Percentiles rank a stretch among this genome's conserved stretches.
phyloP scores from a whole-genome alignment of 352 stramenopile genomes.

The Phytophthora palmivora region DNA sequence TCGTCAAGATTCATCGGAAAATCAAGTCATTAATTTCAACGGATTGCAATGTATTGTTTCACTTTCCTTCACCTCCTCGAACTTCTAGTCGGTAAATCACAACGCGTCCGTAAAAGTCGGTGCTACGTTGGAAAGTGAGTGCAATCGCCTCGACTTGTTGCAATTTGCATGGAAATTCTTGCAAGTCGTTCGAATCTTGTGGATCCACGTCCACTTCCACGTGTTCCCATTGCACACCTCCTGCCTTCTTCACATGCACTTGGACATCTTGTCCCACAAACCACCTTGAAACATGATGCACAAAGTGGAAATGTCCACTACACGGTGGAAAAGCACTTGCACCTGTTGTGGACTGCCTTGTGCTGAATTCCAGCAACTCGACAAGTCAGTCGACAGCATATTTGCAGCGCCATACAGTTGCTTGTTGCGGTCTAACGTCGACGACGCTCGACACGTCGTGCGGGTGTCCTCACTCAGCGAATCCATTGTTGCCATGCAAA shows the following conservation, averaged over 20 bases:
- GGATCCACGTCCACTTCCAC: conserved; percentile 42
- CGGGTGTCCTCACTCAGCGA: conserved; percentile 47
- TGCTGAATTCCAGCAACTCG: conserved; percentile 77
- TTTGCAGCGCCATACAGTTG: conserved; percentile 63
- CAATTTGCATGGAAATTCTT: conserved; percentile 45
- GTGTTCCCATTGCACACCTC: conserved; percentile 31
- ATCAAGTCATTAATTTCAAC: conserved; percentile 15
- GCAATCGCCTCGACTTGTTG: conserved; percentile 46
- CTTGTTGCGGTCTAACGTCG: conserved; percentile 74
- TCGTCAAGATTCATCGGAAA: conserved; percentile 22
- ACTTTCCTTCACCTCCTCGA: conserved; percentile 33
- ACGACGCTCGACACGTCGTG: conserved; percentile 71
- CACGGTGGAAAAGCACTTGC: conserved; percentile 65
- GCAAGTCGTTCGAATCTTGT: conserved; percentile 63
- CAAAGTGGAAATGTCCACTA: conserved; percentile 46
- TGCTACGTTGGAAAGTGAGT: conserved; percentile 66
- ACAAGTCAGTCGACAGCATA: conserved; percentile 55
- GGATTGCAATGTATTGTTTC: too few species aligned
- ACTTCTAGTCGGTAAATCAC: conserved; percentile 70
- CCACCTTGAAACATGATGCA: conserved; percentile 81
- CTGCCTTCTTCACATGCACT: conserved; percentile 36
- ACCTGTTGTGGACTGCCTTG: conserved; percentile 73
- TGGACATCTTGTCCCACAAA: conserved; percentile 74
- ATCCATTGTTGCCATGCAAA: not conserved
- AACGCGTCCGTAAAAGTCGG: conserved; percentile 79